Conservation (phyloP, 179 eudicot genomes). For the Gypsophila paniculata region DNA sequence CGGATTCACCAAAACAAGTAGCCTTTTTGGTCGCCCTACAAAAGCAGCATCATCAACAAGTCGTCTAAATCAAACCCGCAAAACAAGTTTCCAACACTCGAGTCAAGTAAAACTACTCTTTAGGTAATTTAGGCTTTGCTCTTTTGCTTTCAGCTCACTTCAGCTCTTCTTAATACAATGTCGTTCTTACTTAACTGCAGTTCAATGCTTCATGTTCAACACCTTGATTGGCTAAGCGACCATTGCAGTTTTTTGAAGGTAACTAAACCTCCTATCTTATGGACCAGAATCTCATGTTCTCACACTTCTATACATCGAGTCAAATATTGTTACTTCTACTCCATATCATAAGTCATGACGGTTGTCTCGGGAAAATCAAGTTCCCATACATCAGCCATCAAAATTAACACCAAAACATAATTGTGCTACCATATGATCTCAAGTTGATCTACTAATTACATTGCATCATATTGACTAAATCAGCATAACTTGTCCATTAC, state of each 20-base stretch:
- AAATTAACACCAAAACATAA: not conserved
- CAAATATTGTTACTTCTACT: not conserved
- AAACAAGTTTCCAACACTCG: not conserved
- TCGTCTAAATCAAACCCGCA: not conserved
- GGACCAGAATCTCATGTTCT: not conserved
- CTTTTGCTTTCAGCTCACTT: too few relatives aligned
- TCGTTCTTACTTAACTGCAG: too few relatives aligned
- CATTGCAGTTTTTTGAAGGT: not conserved
- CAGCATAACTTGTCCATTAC: not conserved
- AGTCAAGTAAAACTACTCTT: not conserved
- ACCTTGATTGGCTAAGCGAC: not conserved
- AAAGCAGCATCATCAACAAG: constrained; percentile 13
- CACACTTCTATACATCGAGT: not conserved
- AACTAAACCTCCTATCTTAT: not conserved
- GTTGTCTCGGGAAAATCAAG: not conserved
- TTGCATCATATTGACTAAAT: not conserved
- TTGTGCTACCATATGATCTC: not conserved
- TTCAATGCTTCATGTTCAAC: constrained; percentile 12
- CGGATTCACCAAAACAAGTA: constrained; percentile 73
- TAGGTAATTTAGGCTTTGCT: not conserved
- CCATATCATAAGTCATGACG: not conserved
- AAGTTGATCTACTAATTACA: not conserved
- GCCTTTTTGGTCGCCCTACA: constrained; percentile 74
- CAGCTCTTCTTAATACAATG: too few relatives aligned
- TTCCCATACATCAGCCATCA: too few relatives aligned